A percentile compares a stretch with the other conserved stretches of the same genome.
Evolutionary conservation across 192 early-diverging fungal genomes (phyloP).

Genomic region (Piromyces sp.): DNA sequence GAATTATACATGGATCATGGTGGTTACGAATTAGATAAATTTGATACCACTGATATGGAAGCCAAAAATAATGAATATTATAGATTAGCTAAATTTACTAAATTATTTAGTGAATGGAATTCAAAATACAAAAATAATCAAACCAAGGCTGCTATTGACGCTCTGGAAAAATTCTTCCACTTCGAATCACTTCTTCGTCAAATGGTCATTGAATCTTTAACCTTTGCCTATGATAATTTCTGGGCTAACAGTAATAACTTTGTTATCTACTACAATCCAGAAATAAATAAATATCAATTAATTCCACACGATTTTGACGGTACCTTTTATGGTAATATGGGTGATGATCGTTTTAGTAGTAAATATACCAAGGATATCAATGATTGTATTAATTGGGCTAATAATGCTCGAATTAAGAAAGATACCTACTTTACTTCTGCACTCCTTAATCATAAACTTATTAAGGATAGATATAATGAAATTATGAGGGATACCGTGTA

Average conservation of each 20-base stretch:
- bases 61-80: background rate
- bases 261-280: background rate
- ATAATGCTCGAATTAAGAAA: background rate
- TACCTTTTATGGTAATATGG: background rate
- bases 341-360: background rate
- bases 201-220: background rate
- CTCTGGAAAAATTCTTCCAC: background rate
- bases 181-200: background rate
- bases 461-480: background rate
- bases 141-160: background rate
- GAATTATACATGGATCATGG: too few relatives aligned
- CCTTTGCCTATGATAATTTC: background rate
- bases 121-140: background rate
- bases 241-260: background rate
- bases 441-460: background rate
- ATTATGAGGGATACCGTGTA: background rate
- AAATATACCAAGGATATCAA: background rate
- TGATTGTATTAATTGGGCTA: background rate
- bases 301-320: background rate
- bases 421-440: background rate
- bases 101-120: background rate
- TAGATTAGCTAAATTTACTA: background rate
- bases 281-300: background rate
- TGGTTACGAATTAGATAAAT: background rate
- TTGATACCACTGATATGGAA: background rate